Percentiles rank a stretch among this genome's conserved stretches.
phyloP scores from a whole-genome alignment of 169 alveolate species.

The Plasmodium billcollinsi region DNA sequence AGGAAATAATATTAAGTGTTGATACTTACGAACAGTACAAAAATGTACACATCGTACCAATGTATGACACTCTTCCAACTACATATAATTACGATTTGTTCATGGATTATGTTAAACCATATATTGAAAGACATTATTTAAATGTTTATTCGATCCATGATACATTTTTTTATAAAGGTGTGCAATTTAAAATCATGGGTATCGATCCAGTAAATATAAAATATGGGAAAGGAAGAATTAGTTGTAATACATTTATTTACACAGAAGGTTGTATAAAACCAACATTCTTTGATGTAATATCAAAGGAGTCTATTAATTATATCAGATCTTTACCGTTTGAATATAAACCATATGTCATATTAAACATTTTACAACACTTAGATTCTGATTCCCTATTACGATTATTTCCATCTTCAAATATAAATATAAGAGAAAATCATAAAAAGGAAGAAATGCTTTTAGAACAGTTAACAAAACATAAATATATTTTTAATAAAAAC shows the following conservation, averaged over 20 bases:
- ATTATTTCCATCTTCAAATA: constrained; percentile 79
- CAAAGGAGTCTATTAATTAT: constrained; percentile 77
- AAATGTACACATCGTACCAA: constrained; percentile 79
- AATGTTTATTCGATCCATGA: constrained; percentile 80
- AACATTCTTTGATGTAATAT: constrained; percentile 79
- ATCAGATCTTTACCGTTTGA: constrained; percentile 78
- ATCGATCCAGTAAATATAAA: constrained; percentile 78
- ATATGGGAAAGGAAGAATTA: constrained; percentile 77
- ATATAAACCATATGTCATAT: constrained; percentile 80
- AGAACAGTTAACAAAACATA: constrained; percentile 29
- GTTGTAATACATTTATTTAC: constrained; percentile 78
- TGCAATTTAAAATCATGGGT: constrained; percentile 83
- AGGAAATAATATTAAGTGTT: constrained; percentile 51
- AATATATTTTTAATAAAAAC: constrained; percentile 33
- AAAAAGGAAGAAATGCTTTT: constrained; percentile 10
- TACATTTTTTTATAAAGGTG: constrained; percentile 82
- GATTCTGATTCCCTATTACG: constrained; percentile 80
- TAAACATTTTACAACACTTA: constrained; percentile 80
- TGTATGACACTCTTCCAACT: constrained; percentile 81
- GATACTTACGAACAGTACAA: constrained; percentile 78
- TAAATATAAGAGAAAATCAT: constrained; percentile 25
- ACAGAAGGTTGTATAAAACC: constrained; percentile 80
- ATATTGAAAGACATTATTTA: constrained; percentile 79
- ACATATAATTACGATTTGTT: constrained; percentile 79
- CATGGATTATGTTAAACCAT: constrained; percentile 80